Base-by-base conservation (phyloP, 371 early-diverging fungal species). In the Rhizopus delemar region DNA sequence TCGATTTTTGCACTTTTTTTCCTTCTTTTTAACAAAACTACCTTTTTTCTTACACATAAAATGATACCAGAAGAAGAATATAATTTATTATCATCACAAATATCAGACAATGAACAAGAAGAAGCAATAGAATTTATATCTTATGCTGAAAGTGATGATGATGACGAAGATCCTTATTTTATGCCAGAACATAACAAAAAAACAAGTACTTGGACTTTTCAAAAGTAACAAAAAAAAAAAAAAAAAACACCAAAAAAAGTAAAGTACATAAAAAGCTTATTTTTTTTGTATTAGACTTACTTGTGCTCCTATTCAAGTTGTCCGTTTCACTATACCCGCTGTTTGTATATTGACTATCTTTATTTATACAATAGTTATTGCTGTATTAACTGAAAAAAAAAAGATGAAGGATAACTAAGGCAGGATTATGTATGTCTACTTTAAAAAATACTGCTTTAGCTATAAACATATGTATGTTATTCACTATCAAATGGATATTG, bases 111-210 rank as follows among this genome's bases (percentile, higher is more conserved):
- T 52, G 80, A 80, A 41, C 63, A 67, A 49, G 76, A 81, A 53
- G 81, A 81, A 53, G 76, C 75, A 15, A 74, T 75, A 28, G 81
- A 81, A 46, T 81, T 81, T 62, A 74, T 75, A 15, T 75, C 72
- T 13, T 81, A 81, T 52, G 81, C 75, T 7, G 81, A 81, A 43
- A 77, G 78, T 28, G 81, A 81, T 59, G 81, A 81, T 48, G 81
- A 80, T 41, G 81, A 80, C 53, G 81, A 80, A 62, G 81, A 80
- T 66, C 81, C 81, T 31, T 80, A 70, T 46, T 80, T 71, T 51
- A 77, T 77, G 78, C 73, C 81, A 15, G 71, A 72, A 46, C 81
- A 80, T 63, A 73, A 70, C 31, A 77, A 75, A 63, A 66, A 73
- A 61, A 75, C 78, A n/a, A 75, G 76, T 52, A 80, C 78, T 6